Base-by-base conservation (phyloP, 805 yeast genomes). In the Lipomyces yamadae region DNA sequence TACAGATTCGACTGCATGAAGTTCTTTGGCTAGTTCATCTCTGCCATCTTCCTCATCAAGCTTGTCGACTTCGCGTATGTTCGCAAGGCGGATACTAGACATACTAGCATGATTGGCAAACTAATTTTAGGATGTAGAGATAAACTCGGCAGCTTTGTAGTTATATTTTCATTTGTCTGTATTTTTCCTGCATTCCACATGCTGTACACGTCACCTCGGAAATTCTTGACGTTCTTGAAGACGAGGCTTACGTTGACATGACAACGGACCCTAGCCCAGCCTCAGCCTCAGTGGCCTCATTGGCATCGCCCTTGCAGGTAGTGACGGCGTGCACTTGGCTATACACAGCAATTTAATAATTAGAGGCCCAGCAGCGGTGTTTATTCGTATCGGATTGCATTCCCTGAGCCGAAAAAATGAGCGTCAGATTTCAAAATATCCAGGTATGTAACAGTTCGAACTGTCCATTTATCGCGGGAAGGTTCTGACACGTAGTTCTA, bases 351-450 rank as follows among this genome's bases (percentile, higher is more conserved):
- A n/a, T 15, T 0, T n/a, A 3, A 34, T 13, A 11, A 42, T 1
- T 3, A 4, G 48, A 42, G 48, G 15, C 48, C 18, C 24, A 1
- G 18, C 48, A 4, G 24, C 24, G 3, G 15, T 10, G 29, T 42
- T 24, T 42, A 42, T 42, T 24, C 48, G 5, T 4, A 42, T 42
- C 4, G 10, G 24, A 42, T 15, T 42, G 13, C 15, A 42, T 42
- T 42, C 48, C 15, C 7, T 42, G 18, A 13, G 18, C n/a, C 32
- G 29, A 33, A 6, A 53, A 18, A 4, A 65, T 62, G 66, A 67
- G 24, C 58, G 58, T 67, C 60, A 61, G 70, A 4, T 67, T 67
- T 42, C 63, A 60, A 35, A 67, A 67, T 57, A 61, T 62, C 48
- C 67, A 67, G 65, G 70, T 67, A 53, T 24, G 59, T 55, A 15